These are phyloP conservation scores for Roridomyces roridus DNA, from an alignment of 768 basidiomycete species.

Conservation along the genomic window DNA sequence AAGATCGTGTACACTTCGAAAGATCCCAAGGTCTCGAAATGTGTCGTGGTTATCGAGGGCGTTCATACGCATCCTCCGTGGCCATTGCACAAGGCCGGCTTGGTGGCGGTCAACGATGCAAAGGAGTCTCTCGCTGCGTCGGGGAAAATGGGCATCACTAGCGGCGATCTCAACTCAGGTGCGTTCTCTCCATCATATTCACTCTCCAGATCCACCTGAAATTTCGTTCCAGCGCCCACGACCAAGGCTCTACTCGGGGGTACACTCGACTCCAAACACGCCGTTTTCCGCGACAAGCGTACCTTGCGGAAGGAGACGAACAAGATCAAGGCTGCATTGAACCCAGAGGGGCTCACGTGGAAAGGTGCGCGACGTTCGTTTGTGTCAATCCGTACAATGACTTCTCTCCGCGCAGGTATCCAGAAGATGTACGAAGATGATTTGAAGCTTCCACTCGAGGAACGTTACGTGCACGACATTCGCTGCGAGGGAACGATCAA, in stretches of 20 bases:
- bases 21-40: neutral
- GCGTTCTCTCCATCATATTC: too few relatives aligned
- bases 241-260: too few relatives aligned
- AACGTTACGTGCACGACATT: slow-evolving; percentile 1
- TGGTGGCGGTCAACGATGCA: neutral
- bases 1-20: slow-evolving; percentile 8
- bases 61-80: neutral
- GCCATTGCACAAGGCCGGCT: neutral
- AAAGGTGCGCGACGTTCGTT: neutral
- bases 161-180: neutral
- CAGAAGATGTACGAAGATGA: neutral
- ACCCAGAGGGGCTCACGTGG: too few relatives aligned
- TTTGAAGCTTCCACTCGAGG: neutral
- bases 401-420: too few relatives aligned
- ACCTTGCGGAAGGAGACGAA: too few relatives aligned
- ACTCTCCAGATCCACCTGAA: too few relatives aligned
- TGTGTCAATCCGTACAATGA: neutral
- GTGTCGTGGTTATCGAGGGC: neutral
- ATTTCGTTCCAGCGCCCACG: too few relatives aligned
- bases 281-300: too few relatives aligned
- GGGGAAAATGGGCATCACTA: neutral
- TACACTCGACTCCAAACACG: too few relatives aligned
- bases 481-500: slow-evolving; percentile 5
- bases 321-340: too few relatives aligned
- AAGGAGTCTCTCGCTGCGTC: neutral